Evolutionary conservation across 345 rosid species (phyloP).

Genomic region (Corchorus capsularis): DNA sequence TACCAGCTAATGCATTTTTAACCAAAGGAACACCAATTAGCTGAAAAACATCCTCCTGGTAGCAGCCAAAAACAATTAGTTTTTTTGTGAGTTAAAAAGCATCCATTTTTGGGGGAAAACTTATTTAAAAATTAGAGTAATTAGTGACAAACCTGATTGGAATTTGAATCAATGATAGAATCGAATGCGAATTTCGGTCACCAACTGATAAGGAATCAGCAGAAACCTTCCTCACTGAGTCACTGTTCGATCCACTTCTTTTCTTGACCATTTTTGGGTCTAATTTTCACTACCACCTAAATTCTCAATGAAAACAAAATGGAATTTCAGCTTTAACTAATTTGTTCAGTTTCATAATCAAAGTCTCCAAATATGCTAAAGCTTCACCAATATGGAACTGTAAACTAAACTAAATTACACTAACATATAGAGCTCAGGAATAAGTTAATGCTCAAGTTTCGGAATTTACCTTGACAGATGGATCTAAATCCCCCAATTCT

Average conservation of each 20-base stretch:
- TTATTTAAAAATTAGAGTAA: background rate
- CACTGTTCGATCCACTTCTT: slow-evolving; percentile 42
- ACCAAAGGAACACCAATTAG: slow-evolving; percentile 81
- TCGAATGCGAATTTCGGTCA: slow-evolving; percentile 75
- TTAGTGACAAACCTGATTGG: slow-evolving; percentile 61
- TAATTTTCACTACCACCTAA: slow-evolving; percentile 90
- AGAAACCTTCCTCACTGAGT: slow-evolving; percentile 63
- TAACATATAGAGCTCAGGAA: background rate
- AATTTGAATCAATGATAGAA: slow-evolving; percentile 72
- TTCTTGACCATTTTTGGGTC: slow-evolving; percentile 46
- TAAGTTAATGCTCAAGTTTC: background rate
- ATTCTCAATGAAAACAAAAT: background rate
- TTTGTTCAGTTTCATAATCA: background rate
- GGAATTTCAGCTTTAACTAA: background rate
- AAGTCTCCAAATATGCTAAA: background rate
- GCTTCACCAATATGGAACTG: background rate
- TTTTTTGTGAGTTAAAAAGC: slow-evolving; percentile 9
- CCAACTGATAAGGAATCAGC: slow-evolving; percentile 54
- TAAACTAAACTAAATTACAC: background rate
- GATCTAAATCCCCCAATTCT: slow-evolving; percentile 43
- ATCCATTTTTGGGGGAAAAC: background rate
- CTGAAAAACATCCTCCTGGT: slow-evolving; percentile 78
- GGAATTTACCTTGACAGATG: slow-evolving; percentile 66
- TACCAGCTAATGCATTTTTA: slow-evolving; percentile 78
- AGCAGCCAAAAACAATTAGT: slow-evolving; percentile 28